Base-by-base conservation (phyloP, 257 asterid genomes). In the Przewalskia tangutica region DNA sequence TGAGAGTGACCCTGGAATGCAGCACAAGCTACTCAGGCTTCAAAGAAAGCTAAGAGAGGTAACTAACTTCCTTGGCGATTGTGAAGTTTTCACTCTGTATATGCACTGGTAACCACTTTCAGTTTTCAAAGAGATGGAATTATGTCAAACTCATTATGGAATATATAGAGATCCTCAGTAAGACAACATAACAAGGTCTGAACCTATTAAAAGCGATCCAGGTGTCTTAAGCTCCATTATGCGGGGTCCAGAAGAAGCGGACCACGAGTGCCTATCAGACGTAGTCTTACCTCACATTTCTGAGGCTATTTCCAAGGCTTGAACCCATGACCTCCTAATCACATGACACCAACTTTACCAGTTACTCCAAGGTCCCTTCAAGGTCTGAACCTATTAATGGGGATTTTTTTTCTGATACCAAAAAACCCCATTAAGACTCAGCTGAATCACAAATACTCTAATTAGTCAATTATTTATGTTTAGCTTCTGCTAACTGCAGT, bases 21-120 rank as follows among this genome's bases (percentile, higher is more conserved):
- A 91, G 88, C 97, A 91, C 87, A 86, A 86, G 84, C 85, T 96
- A 68, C 97, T 89, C 78, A 89, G 92, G 86, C 93, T 96, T 81
- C 86, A 94, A 48, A 91, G 99, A 85, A 96, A 96, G 90, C 90
- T 96, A 81, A 94, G 91, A 86, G 98, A 92, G 98, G 99, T 94
- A 84, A 27, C 68, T 1, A 38, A n/a, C 59, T 5, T 79, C 48
- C 40, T 50, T 70, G 14, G 34, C 11, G 18, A 68, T 12, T 75
- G 8, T 79, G 62, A 64, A 83, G 76, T 85, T 54, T 18, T 27
- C 62, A 27, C 32, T 27, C 32, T 27, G 32, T 27, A 27, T 27
- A 27, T 27, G 32, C 32, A 7, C 23, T 4, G 23, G 1, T 50
- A 23, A 6, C 8, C 23, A 44, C 40, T 23, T 73, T 73, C 50